Conservation (phyloP, 2,329 filamentous ascomycete species). For the Hirsutella thompsonii region DNA sequence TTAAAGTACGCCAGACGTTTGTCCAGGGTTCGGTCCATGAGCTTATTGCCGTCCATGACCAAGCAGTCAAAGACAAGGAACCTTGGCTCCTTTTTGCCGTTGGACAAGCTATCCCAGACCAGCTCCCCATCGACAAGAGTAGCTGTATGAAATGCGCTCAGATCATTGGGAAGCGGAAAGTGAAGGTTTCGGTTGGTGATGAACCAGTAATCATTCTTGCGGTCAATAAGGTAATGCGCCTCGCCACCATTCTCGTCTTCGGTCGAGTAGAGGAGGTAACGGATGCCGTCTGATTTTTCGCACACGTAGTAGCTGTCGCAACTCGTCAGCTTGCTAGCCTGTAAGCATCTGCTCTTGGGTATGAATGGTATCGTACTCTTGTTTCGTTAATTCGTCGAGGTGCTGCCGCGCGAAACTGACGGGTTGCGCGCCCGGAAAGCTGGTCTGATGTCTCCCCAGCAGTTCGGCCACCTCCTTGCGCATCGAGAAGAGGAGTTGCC, state of each 20-base stretch:
- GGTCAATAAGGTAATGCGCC: constrained; percentile 86
- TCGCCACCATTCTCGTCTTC: constrained; percentile 47
- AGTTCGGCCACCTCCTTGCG: constrained; percentile 63
- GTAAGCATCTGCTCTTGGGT: neutral
- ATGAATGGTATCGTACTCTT: constrained; percentile 44
- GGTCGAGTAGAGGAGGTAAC: constrained; percentile 88
- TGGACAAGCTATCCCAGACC: constrained; percentile 65
- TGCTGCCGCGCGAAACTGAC: constrained; percentile 82
- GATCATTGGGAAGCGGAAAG: constrained; percentile 60
- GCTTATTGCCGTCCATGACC: constrained; percentile 60
- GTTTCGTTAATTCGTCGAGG: constrained; percentile 63
- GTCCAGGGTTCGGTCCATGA: constrained; percentile 71
- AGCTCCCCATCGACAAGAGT: constrained; percentile 90
- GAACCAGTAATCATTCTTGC: constrained; percentile 94
- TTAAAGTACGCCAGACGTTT: constrained; percentile 83
- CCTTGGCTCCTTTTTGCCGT: constrained; percentile 57
- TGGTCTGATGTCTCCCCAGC: constrained; percentile 52
- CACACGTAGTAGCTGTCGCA: constrained; percentile 76
- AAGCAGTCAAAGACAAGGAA: constrained; percentile 94
- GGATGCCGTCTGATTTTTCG: constrained; percentile 94
- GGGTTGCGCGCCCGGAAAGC: constrained; percentile 85
- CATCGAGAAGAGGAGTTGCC: constrained; percentile 46
- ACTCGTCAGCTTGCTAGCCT: neutral
- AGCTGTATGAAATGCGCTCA: constrained; percentile 56
- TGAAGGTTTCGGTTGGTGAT: constrained; percentile 59